Conservation (phyloP, 164 flowering plant genomes). For the Annona squamosa region DNA sequence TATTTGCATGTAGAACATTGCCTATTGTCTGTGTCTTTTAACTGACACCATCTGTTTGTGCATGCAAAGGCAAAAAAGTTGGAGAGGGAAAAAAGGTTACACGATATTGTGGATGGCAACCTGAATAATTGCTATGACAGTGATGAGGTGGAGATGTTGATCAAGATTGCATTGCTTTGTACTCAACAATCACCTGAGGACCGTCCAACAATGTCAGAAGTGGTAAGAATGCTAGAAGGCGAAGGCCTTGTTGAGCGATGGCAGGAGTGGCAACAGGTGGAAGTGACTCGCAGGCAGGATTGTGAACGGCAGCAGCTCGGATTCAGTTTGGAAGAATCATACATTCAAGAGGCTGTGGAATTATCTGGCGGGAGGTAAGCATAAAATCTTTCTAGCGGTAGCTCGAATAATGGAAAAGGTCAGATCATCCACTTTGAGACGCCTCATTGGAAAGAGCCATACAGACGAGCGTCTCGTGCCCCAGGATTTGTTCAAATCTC, state of each 20-base stretch:
- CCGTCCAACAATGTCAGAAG: conserved; percentile 94
- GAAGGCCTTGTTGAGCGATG: conserved; percentile 91
- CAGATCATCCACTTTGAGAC: background rate
- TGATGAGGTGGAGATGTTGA: conserved; percentile 81
- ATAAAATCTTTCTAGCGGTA: background rate
- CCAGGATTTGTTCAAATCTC: too few species aligned
- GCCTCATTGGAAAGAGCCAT: background rate
- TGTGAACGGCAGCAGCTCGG: conserved; percentile 69
- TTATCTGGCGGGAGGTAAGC: conserved; percentile 87
- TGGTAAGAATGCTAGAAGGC: conserved; percentile 94
- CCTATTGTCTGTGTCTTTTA: background rate
- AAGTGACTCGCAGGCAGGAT: conserved; percentile 69
- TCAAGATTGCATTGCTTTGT: conserved; percentile 82
- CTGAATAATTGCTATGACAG: conserved; percentile 38
- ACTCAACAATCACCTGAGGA: conserved; percentile 83
- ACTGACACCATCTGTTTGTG: background rate
- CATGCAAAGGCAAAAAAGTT: conserved; percentile 67
- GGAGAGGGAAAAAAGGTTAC: conserved; percentile 67
- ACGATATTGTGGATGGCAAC: conserved; percentile 72
- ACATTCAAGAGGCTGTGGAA: conserved; percentile 77
- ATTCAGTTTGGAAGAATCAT: conserved; percentile 86
- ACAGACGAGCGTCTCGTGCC: background rate
- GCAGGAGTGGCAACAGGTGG: conserved; percentile 93
- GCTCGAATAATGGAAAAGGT: background rate
- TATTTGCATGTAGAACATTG: background rate